Percentiles rank a stretch among this genome's conserved stretches.
phyloP scores from a whole-genome alignment of 148 eudicot species.

The Dysphania ambrosioides region DNA sequence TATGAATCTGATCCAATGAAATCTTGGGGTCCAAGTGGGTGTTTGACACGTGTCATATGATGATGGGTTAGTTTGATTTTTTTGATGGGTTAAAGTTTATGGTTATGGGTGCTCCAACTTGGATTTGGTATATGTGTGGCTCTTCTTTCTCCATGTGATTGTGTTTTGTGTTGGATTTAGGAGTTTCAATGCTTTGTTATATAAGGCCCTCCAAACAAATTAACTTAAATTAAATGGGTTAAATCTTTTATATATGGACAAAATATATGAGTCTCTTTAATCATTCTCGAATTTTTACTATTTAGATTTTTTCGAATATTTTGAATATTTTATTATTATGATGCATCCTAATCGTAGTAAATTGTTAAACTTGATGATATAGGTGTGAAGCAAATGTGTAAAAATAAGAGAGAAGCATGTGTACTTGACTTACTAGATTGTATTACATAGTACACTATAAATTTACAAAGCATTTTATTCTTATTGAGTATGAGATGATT shows the following conservation, averaged over 20 bases:
- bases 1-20: conserved; percentile 67
- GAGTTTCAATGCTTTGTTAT: neutral
- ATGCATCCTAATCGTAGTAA: too few relatives aligned
- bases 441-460: too few relatives aligned
- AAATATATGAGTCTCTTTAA: neutral
- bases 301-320: too few relatives aligned
- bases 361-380: too few relatives aligned
- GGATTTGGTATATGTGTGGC: conserved; percentile 21
- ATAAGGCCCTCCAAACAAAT: neutral
- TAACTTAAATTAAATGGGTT: neutral
- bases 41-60: conserved; percentile 49
- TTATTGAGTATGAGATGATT: too few relatives aligned
- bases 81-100: conserved; percentile 17
- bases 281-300: too few relatives aligned
- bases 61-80: conserved; percentile 49
- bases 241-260: neutral
- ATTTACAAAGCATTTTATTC: too few relatives aligned
- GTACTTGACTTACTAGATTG: too few relatives aligned
- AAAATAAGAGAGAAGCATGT: too few relatives aligned
- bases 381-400: too few relatives aligned
- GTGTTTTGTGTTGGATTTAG: neutral
- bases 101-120: conserved; percentile 6
- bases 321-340: too few relatives aligned
- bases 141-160: conserved; percentile 13
- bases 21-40: conserved; percentile 38